Base-by-base conservation (phyloP, 257 asterid genomes). In the Rehmannia glutinosa region DNA sequence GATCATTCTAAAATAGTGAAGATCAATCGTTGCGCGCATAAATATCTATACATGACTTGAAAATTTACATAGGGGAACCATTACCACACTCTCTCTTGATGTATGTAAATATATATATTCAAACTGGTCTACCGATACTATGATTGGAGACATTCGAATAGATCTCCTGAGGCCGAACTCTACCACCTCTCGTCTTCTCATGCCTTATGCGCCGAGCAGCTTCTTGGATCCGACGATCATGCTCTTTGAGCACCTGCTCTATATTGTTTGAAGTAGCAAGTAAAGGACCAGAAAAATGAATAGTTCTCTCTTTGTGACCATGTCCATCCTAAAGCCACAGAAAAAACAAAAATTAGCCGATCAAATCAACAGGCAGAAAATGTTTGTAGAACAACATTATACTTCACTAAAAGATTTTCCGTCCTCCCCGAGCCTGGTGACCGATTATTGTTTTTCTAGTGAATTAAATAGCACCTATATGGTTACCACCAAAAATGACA, bases 181-280 rank as follows among this genome's bases (percentile, higher is more conserved):
- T 72, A 67, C 79, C 82, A 6, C 33, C 68, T 80, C 84, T 77
- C 30, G 77, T 65, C 77, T 81, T 90, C 67, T 87, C 87, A 1
- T 77, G 57, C 90, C 94, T 85, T 50, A 84, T 24, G 25, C 90
- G 81, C 19, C 98, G 87, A 62, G 87, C 94, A 33, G 86, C 94
- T 79, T 89, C 96, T 71, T 85, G 90, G 66, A 92, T 84, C 69
- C 87, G 82, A 10, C 85, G 92, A 54, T 92, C 96, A 4, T 92
- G 96, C 65, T 92, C 98, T 76, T 82, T 87, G 35, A 92, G 94
- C 80, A 92, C 81, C 75, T 87, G 92, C 75, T 89, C 96, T 43
- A 89, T 84, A 68, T 87, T 87, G 70, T 78, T 84, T 11, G 92
- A 66, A 25, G 89, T 92, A 49, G 77, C 86, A 2, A 81, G 70